Evolutionary conservation across 176 grass and related monocot genomes (phyloP), one percentile per base, ranked within the genome.

Genomic region (Oryza glumipatula): DNA sequence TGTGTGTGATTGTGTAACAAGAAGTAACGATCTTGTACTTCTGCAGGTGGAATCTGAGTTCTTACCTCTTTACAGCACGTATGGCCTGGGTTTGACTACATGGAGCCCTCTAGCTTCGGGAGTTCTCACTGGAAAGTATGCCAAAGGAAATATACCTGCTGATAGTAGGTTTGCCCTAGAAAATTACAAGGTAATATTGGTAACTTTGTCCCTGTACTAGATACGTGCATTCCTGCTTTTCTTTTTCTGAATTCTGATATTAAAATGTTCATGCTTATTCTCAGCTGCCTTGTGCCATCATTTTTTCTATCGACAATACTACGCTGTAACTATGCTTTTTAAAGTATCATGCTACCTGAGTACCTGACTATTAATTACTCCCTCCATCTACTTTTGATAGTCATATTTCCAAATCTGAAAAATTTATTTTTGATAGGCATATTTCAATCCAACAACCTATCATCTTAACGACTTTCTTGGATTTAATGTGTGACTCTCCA

Each of bases 81-180:
- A 99, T 76, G 96, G 96, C 67, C 65, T 96, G 35, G 96, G 96
- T 44, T 89, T 99, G 79, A 99, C 96, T 12, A 96, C 96, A 76
- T 99, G 89, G 91, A 99, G 96, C 75, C 93, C 96, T 76, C 89
- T 99, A 65, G 93, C 96, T 89, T 99, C 96, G 19, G 96, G 96
- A 35, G 91, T 99, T 58, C 93, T 99, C 35, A 92, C 90, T 52
- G 96, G 96, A 35, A 99, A 99, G 72, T 99, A 99, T 39, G 84
- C 35, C 82, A 92, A 86, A 80, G 93, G 88, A 51, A 89, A 82
- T 48, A 84, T 96, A 68, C 96, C 96, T 21, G 3, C 93, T 71
- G 96, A 99, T 75, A 99, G 93, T 80, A 87, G 96, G 61, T 99
- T 99, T 88, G 86, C 93, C 15, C 83, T 99, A 58, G 96, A 99